Conservation (phyloP, 2,329 filamentous ascomycete genomes). For the Exophiala xenobiotica region DNA sequence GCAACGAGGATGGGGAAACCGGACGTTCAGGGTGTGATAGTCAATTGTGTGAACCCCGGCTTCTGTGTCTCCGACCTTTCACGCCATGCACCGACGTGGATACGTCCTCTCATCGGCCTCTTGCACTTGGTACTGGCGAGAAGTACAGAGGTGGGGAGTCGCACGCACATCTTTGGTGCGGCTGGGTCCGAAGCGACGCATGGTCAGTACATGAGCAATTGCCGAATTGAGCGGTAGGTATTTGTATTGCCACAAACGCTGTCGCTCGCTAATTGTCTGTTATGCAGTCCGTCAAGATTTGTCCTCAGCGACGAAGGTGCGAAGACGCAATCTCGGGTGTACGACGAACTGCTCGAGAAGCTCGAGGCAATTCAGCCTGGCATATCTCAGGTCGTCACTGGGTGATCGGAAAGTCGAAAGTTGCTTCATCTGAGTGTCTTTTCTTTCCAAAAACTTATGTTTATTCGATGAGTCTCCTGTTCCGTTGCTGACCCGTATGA, state of each 20-base stretch:
- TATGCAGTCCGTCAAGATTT: no score
- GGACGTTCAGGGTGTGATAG: background rate
- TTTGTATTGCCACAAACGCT: no score
- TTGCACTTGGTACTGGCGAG: background rate
- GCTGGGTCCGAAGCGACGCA: background rate
- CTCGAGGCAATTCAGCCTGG: slow-evolving; percentile 45
- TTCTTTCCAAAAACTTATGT: no score
- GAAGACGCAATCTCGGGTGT: slow-evolving; percentile 39
- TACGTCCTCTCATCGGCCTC: background rate
- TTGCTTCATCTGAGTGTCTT: no score
- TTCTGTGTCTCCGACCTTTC: background rate
- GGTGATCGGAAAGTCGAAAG: no score
- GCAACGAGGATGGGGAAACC: background rate
- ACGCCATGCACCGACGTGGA: background rate
- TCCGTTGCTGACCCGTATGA: no score
- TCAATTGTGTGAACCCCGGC: background rate
- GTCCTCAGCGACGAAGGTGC: slow-evolving; percentile 41
- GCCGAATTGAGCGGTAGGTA: no score
- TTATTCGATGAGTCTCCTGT: no score
- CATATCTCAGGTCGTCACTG: no score
- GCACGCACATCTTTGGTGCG: background rate
- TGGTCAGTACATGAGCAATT: background rate
- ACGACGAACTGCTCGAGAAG: slow-evolving; percentile 42
- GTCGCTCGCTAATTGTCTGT: no score
- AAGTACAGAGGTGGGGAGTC: background rate